Conservation (phyloP, 2,329 filamentous ascomycete species). For the Aspergillus sp. region DNA sequence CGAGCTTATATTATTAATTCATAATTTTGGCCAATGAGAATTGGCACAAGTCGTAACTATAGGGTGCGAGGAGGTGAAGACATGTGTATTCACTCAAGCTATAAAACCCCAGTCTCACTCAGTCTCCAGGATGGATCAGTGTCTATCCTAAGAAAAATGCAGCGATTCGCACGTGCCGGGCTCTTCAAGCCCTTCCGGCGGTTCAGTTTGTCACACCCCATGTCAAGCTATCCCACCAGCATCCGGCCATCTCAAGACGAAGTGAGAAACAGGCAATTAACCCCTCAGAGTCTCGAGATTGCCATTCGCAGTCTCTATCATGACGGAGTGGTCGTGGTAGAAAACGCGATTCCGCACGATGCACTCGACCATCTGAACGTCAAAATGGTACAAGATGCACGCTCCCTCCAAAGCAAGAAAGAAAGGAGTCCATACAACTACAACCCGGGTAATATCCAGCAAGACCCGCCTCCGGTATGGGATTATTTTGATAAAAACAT, state of each 20-base stretch:
- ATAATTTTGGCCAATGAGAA: neutral
- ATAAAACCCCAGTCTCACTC: neutral
- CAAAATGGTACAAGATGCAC: conserved; percentile 56
- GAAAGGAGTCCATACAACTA: conserved; percentile 56
- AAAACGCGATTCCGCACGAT: conserved; percentile 46
- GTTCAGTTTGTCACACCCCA: neutral
- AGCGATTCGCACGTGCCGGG: neutral
- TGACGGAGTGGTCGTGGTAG: conserved; percentile 53
- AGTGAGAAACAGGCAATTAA: conserved; percentile 32
- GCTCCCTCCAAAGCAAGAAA: conserved; percentile 44
- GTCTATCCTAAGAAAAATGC: neutral
- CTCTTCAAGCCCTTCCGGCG: neutral
- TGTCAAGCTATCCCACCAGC: conserved; percentile 20
- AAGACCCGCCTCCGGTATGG: conserved; percentile 48
- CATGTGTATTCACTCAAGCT: neutral
- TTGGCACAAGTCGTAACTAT: too few relatives aligned
- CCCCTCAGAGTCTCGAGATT: conserved; percentile 48
- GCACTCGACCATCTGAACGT: conserved; percentile 51
- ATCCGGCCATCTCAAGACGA: conserved; percentile 39
- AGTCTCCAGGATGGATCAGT: neutral
- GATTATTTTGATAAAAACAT: conserved; percentile 46
- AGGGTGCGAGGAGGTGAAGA: too few relatives aligned
- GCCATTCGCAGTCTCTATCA: conserved; percentile 46
- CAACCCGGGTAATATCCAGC: conserved; percentile 53
- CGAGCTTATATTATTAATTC: neutral